phyloP scores from a whole-genome alignment of 768 basidiomycete species.

The Leccinum sublutescens region DNA sequence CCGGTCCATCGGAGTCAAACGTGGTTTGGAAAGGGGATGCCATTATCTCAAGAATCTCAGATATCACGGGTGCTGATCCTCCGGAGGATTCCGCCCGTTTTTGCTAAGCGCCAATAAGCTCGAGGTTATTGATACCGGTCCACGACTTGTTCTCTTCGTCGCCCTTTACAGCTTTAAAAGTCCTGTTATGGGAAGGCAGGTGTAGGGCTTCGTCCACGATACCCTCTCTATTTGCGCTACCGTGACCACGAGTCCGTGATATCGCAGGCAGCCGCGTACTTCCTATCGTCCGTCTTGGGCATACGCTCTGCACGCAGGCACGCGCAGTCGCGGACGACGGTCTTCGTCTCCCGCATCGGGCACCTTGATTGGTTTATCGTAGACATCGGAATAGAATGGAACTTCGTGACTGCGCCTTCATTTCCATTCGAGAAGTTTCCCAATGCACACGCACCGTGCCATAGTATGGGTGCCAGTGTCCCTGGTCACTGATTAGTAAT shows the following conservation, averaged over 20 bases:
- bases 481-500: background rate
- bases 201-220: background rate
- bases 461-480: background rate
- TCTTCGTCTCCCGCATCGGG: background rate
- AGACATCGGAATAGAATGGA: background rate
- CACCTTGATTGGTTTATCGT: background rate
- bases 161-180: background rate
- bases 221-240: background rate
- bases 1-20: background rate
- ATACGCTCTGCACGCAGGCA: background rate
- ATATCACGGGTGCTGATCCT: conserved; percentile 1
- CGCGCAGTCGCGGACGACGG: background rate
- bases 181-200: conserved; percentile 2
- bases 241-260: background rate
- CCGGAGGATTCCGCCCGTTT: background rate
- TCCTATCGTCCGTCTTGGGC: background rate
- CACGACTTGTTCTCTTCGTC: background rate
- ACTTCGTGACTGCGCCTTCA: background rate
- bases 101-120: background rate
- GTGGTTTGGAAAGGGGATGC: conserved; percentile 1
- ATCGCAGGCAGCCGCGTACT: background rate
- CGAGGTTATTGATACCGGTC: background rate
- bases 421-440: background rate
- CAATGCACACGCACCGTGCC: background rate
- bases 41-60: background rate